A percentile compares a stretch with the other conserved stretches of the same genome.
Conservation (phyloP, 768 basidiomycete genomes). For the Rhodotorula graminis region DNA sequence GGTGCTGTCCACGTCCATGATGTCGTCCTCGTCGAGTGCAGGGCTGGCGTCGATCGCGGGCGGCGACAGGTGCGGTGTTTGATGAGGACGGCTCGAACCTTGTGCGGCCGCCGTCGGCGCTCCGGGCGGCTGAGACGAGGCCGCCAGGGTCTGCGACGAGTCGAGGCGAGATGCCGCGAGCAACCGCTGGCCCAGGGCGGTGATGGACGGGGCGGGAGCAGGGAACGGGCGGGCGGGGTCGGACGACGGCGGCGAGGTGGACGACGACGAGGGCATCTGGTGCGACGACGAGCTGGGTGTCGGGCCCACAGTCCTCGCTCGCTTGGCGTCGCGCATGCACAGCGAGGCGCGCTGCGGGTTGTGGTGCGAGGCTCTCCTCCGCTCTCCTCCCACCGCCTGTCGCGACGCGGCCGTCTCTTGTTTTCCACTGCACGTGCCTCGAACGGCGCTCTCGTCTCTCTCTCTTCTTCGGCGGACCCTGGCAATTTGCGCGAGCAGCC, state of each 20-base stretch:
- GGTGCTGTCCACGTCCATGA: not conserved
- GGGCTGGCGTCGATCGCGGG: no score
- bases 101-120: not conserved
- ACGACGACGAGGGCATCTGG: not conserved
- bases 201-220: not conserved
- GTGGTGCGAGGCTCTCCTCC: not conserved
- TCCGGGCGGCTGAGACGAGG: not conserved
- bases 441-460: not conserved
- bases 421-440: no score
- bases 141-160: not conserved
- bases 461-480: no score
- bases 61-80: not conserved
- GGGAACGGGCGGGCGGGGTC: not conserved
- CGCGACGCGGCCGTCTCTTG: not conserved
- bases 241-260: not conserved
- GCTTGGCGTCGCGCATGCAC: conserved; percentile 3
- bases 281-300: not conserved
- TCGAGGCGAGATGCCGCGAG: not conserved
- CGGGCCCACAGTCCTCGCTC: not conserved
- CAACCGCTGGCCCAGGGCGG: not conserved
- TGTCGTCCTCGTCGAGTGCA: not conserved
- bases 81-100: not conserved
- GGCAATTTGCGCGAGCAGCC: no score
- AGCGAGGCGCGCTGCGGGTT: not conserved
- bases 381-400: not conserved